Conservation (phyloP, 805 yeast genomes). For the Candida pseudofarinosa region DNA sequence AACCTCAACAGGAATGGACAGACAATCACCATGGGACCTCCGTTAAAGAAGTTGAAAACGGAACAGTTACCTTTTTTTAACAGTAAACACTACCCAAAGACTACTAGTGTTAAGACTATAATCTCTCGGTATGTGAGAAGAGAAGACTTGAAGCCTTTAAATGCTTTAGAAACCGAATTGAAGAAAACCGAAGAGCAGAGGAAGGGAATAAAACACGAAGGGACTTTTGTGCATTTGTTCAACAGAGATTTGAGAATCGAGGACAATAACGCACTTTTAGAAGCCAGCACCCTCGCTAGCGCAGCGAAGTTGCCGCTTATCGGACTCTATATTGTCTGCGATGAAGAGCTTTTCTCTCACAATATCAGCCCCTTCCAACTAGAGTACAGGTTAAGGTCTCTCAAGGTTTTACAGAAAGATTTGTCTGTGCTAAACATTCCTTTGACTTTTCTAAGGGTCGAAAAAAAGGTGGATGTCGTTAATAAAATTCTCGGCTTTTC, state of each 20-base stretch:
- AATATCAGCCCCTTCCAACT: conserved; percentile 40
- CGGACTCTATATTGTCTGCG: conserved; percentile 39
- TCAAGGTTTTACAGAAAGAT: conserved; percentile 25
- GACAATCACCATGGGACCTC: conserved; percentile 1
- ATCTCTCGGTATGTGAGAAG: conserved; percentile 18
- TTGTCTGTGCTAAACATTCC: conserved; percentile 35
- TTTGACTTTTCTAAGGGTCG: conserved; percentile 34
- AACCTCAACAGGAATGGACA: too few species aligned
- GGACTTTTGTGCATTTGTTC: conserved; percentile 42
- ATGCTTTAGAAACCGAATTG: conserved; percentile 12
- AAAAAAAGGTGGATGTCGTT: conserved; percentile 25
- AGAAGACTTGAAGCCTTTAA: conserved; percentile 28
- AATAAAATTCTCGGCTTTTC: conserved; percentile 19
- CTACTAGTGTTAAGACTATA: conserved; percentile 5
- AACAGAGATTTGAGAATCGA: conserved; percentile 41
- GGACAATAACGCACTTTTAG: conserved; percentile 41
- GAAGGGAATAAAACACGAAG: conserved; percentile 7
- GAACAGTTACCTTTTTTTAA: conserved; percentile 4
- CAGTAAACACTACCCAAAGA: conserved; percentile 11
- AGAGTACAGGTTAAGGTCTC: conserved; percentile 31
- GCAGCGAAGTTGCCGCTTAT: conserved; percentile 29
- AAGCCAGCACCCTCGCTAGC: conserved; percentile 30
- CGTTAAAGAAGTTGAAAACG: conserved; percentile 6
- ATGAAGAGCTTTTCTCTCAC: conserved; percentile 40
- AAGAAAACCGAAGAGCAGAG: conserved; percentile 7